Conservation (phyloP, 768 basidiomycete genomes). For the Leccinellum rugosiceps region DNA sequence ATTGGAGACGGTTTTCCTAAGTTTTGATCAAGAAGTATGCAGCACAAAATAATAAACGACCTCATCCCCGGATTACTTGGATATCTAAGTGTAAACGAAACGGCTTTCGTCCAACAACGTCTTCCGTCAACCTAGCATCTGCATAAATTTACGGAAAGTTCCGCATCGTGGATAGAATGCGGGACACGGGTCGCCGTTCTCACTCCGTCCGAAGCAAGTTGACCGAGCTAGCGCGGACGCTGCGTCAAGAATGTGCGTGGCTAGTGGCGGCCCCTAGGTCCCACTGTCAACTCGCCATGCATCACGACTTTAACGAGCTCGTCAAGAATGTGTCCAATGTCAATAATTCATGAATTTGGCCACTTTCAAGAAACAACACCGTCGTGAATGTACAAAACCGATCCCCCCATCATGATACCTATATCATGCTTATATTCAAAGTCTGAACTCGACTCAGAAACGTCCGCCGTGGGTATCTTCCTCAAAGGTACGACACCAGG, state of each 20-base stretch:
- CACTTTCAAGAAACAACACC: background rate
- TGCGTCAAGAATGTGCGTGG: no score
- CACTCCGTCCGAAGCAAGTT: background rate
- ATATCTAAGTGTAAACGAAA: no score
- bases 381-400: background rate
- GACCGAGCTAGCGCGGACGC: background rate
- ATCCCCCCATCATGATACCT: background rate
- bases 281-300: background rate
- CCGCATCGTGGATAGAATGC: background rate
- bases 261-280: no score
- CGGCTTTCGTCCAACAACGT: no score
- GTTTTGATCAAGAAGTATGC: background rate
- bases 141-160: background rate
- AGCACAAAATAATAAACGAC: background rate
- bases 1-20: background rate
- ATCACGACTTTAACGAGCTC: background rate
- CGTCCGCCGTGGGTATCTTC: background rate
- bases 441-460: background rate
- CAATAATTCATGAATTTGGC: background rate
- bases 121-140: no score
- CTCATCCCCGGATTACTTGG: background rate
- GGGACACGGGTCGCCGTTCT: background rate
- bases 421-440: background rate
- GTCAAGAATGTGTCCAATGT: background rate
- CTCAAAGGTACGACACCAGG: conserved; percentile 13